Conservation (phyloP, 129 eudicot genomes). For the Flaveria brownii region DNA sequence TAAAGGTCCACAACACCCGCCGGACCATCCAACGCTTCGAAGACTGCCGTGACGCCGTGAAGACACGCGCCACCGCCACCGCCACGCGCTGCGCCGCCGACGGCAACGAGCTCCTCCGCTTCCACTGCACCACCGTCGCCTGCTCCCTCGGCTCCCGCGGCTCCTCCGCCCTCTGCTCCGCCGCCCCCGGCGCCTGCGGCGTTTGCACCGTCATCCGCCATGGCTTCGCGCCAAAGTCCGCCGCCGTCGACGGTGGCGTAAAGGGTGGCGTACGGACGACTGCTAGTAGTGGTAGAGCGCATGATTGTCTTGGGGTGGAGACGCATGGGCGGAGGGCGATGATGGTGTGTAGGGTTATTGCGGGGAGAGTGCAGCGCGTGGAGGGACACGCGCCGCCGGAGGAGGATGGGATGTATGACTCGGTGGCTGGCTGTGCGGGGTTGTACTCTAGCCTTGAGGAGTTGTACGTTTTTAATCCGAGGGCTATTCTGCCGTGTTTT, state of each 20-base stretch:
- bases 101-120: constrained; percentile 88
- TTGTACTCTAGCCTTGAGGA: constrained; percentile 82
- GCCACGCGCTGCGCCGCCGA: constrained; percentile 84
- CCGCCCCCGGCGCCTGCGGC: constrained; percentile 62
- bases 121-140: constrained; percentile 76
- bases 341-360: constrained; percentile 92
- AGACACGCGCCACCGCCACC: constrained; percentile 64
- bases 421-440: constrained; percentile 71
- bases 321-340: constrained; percentile 61
- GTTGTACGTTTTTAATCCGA: constrained; percentile 85
- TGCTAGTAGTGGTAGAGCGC: constrained; percentile 88
- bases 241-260: constrained; percentile 30
- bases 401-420: constrained; percentile 61
- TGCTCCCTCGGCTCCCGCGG: constrained; percentile 74
- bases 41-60: constrained; percentile 78
- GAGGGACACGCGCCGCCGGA: constrained; percentile 41
- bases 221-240: constrained; percentile 45
- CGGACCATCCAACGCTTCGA: constrained; percentile 73
- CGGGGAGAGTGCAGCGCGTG: constrained; percentile 63
- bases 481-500: constrained; percentile 92
- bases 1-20: constrained; percentile 83
- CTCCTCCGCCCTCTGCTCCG: constrained; percentile 66
- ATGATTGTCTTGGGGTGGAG: constrained; percentile 61
- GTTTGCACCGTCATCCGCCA: constrained; percentile 72
- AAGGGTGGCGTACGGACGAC: constrained; percentile 69